phyloP scores from a whole-genome alignment of 2,329 filamentous ascomycete genomes.

The Chalara sp. region DNA sequence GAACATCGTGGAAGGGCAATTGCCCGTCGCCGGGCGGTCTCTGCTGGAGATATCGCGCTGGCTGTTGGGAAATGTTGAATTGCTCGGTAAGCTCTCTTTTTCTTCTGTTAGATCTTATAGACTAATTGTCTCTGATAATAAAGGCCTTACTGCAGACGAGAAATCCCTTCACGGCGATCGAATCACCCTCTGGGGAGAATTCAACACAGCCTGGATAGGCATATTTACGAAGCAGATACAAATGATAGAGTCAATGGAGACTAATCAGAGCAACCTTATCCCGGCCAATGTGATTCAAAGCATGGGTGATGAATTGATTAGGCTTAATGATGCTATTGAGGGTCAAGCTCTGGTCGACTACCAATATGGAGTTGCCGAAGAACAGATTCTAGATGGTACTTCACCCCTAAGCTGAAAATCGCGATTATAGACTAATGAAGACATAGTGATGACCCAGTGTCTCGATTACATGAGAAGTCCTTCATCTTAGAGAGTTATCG shows the following conservation, averaged over 20 bases:
- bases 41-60: constrained; percentile 59
- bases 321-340: constrained; percentile 80
- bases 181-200: constrained; percentile 84
- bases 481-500: not conserved
- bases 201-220: constrained; percentile 87
- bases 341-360: constrained; percentile 94
- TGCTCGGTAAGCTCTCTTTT: constrained; percentile 50
- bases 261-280: constrained; percentile 53
- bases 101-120: constrained; percentile 20
- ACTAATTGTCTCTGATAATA: constrained; percentile 28
- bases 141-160: constrained; percentile 82
- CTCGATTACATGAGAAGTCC: constrained; percentile 23
- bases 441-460: constrained; percentile 45
- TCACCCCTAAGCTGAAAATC: not conserved
- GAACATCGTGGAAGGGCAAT: constrained; percentile 49
- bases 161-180: constrained; percentile 67
- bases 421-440: not conserved
- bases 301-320: constrained; percentile 76
- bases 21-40: constrained; percentile 51
- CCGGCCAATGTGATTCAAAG: constrained; percentile 62
- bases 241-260: constrained; percentile 40
- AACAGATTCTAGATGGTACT: constrained; percentile 75
- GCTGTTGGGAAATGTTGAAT: constrained; percentile 57
- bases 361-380: constrained; percentile 93
- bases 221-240: constrained; percentile 81